Conservation (phyloP, 2,329 filamentous ascomycete genomes). For the Neurospora crassa region DNA sequence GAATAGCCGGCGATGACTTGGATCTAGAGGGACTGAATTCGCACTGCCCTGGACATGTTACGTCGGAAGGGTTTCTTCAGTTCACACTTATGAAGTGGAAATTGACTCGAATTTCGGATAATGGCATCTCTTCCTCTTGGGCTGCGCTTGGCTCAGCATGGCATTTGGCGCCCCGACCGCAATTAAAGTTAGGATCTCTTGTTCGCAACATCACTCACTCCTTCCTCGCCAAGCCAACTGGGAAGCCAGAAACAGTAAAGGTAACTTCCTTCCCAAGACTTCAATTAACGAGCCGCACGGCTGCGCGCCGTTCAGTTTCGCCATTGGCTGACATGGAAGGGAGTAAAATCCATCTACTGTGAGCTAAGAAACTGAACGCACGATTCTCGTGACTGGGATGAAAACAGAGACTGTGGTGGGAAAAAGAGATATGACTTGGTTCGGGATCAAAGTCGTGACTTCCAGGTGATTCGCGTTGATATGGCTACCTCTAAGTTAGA, state of each 20-base stretch:
- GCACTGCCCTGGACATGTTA: too few relatives aligned
- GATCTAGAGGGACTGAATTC: too few relatives aligned
- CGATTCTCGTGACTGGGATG: not conserved
- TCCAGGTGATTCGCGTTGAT: too few relatives aligned
- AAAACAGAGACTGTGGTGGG: too few relatives aligned
- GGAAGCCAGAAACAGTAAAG: not conserved
- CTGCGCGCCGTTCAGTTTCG: not conserved
- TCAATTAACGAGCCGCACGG: not conserved
- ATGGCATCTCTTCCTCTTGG: not conserved
- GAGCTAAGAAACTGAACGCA: not conserved
- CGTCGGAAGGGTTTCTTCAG: too few relatives aligned
- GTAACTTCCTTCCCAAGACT: not conserved
- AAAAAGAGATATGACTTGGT: too few relatives aligned
- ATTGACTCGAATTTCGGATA: too few relatives aligned
- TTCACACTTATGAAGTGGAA: too few relatives aligned
- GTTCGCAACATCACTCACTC: not conserved
- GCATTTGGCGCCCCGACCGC: not conserved
- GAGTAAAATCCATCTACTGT: not conserved
- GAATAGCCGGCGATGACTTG: too few relatives aligned
- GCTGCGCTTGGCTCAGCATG: not conserved
- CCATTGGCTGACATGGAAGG: not conserved
- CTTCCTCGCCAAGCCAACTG: not conserved
- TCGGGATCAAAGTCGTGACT: too few relatives aligned
- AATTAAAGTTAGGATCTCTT: not conserved
- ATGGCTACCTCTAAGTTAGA: too few relatives aligned